Base-by-base conservation (phyloP, 169 alveolate species). In the Fabrea salina region DNA sequence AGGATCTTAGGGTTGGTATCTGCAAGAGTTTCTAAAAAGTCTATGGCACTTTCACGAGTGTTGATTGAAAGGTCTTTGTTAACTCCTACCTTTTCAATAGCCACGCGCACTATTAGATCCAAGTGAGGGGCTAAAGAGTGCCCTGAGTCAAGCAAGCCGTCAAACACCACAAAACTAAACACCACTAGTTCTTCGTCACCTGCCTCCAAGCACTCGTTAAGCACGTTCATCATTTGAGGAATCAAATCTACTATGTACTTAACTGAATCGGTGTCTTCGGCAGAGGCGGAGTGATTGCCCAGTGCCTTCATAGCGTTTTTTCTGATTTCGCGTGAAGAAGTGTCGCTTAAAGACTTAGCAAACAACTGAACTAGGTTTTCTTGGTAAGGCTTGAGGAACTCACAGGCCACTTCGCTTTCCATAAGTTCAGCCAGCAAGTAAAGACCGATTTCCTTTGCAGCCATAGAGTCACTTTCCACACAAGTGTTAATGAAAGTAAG, bases 381-480 rank as follows among this genome's bases (percentile, higher is more conserved):
- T 61, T 61, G 74, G 32, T 61, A 51, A 61, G 74, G 74, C 32
- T 61, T 61, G 11, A 61, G 25, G 50, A 61, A 13, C 2, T 25
- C 39, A 51, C 74, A 43, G 27, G 44, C n/a, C n/a, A 41, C 59
- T n/a, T 16, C 50, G 37, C 44, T 67, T 67, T 67, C 78, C 44
- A 67, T 19, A 4, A 67, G 61, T 41, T 37, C 56, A 16, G 61
- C 59, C 22, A 67, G 64, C 44, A 67, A 67, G 44, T 67, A 67
- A 67, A 67, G 78, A 7, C 78, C 59, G 1, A 67, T 67, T 67
- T 67, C 78, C 44, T 30, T 67, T n/a, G 56, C 59, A 22, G 78
- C 27, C 39, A 43, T 59, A n/a, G 30, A 19, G 27, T 37, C 32
- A 67, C 37, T 19, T 1, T 44, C 78, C 8, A 32, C 44, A 41